Evolutionary conservation across 257 asterid species (phyloP), one percentile per base, ranked within the genome.

Genomic region (Solanum megistacrolobum): DNA sequence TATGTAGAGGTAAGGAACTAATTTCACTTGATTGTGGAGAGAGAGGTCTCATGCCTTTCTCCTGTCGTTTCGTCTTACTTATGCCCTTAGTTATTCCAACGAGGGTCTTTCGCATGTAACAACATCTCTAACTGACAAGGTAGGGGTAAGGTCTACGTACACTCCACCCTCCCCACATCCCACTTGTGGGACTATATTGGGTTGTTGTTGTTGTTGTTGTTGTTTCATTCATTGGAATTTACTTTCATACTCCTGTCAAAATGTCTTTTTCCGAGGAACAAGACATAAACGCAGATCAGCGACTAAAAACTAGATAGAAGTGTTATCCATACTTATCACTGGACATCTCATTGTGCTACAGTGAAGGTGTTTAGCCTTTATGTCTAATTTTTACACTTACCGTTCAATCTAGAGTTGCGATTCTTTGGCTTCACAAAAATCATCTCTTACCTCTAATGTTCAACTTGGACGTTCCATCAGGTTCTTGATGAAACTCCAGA

Each of bases 1-100:
- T 95, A 93, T 83, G 87, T 97, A 66, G 85, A 93, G 91, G 99
- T 97, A 94, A 65, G 90, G 55, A 48, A 13, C 36, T 20, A 7
- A 86, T 86, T 86, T n/a, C 74, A 68, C 74, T 68, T 27, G 74
- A 16, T 12, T 68, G 12, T 58, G 66, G 66, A 58, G 66, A 58
- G 75, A 14, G 36, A 29, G 10, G 10, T 27, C 21, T 13, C 36
- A 12, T 68, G 74, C 74, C 74, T 68, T 27, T 68, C 10, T 68
- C 36, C 23, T 68, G 36, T 68, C 3, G 21, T 27, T 12, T 68
- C 9, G 10, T 27, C 36, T 1, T 27, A 13, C 75, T 29, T 68
- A 68, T 68, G 35, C 21, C 21, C 5, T 29, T 68, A 12, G 35
- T 68, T 68, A 68, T 68, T 29, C 36, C 75, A 68, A 68, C 0